Base-by-base conservation (phyloP, 179 eudicot species). In the Beta corolliflora region DNA sequence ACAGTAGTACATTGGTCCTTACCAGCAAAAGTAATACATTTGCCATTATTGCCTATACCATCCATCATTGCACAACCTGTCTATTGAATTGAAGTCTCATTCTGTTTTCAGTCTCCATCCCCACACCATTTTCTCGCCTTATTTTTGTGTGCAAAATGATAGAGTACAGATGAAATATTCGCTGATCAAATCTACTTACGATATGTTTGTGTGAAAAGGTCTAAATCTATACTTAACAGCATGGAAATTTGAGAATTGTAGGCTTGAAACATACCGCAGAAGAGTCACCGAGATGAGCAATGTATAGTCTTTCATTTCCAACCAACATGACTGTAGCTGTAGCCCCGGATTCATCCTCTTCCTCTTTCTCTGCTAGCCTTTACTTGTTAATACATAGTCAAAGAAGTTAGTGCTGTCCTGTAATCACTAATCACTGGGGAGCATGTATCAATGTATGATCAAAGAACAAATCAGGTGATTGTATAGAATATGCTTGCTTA, bases 211-310 rank as follows among this genome's bases (percentile, higher is more conserved):
- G 21, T 58, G 63, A 58, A 15, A 58, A 15, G 19, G n/a, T 13
- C 5, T 18, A 58, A 31, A 73, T 36, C 41, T 29, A 18, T 52
- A 54, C 41, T 13, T 41, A 46, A 36, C 65, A 73, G n/a, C 9
- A 58, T 9, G 75, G n/a, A 23, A 58, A 61, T 67, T 76, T 8
- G 25, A 55, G 61, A 58, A 74, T 18, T 41, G 54, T 50, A 70
- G 65, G 68, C 52, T 23, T 72, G 21, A 59, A 77, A 52, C 85
- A 65, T 94, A 96, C 99, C 94, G 91, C 85, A 71, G 87, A 88
- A 45, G 99, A 96, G 87, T 96, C 99, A 61, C 99, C 99, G 88
- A 94, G 88, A 83, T 96, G 99, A 48, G 99, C 92, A 80, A 94
- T 82, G 80, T 91, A 80, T 45, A 94, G 83, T 80, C 75, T 83